Percentiles rank a stretch among this genome's conserved stretches.
phyloP scores from a whole-genome alignment of 2,329 filamentous ascomycete species.

The Lasiodiplodia citricola region DNA sequence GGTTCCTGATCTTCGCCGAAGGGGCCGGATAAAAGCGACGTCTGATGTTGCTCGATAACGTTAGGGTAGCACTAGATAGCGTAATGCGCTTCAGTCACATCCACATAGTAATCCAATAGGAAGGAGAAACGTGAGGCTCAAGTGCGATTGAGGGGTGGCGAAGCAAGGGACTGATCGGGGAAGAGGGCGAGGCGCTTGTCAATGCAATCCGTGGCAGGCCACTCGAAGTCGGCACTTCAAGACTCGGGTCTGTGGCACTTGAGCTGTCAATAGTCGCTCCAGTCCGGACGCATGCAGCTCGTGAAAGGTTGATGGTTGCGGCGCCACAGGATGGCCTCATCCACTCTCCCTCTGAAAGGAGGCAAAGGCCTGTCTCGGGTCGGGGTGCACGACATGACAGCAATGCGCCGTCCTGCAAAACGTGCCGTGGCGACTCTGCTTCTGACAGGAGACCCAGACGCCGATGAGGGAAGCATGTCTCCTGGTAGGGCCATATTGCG shows the following conservation, averaged over 20 bases:
- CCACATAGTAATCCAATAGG: neutral
- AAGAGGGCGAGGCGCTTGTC: neutral
- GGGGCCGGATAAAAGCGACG: neutral
- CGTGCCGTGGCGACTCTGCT: neutral
- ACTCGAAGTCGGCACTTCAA: neutral
- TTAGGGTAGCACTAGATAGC: neutral
- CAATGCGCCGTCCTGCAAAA: neutral
- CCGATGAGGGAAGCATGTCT: neutral
- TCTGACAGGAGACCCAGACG: neutral
- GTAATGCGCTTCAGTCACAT: neutral
- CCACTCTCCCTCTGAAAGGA: neutral
- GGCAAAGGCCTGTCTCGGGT: constrained; percentile 10
- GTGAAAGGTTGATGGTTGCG: too few relatives aligned
- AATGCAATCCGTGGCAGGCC: neutral
- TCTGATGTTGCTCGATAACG: neutral
- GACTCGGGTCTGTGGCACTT: constrained; percentile 8
- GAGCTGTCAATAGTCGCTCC: constrained; percentile 4
- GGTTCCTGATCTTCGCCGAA: neutral
- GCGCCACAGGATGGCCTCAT: neutral
- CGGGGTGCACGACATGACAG: constrained; percentile 12
- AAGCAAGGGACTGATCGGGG: neutral
- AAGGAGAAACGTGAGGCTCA: constrained; percentile 3
- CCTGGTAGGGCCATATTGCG: neutral
- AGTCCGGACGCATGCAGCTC: constrained; percentile 2
- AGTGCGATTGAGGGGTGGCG: neutral